These are phyloP conservation scores for Sedum album DNA, from an alignment of 164 flowering plant species.

Conservation along the genomic window DNA sequence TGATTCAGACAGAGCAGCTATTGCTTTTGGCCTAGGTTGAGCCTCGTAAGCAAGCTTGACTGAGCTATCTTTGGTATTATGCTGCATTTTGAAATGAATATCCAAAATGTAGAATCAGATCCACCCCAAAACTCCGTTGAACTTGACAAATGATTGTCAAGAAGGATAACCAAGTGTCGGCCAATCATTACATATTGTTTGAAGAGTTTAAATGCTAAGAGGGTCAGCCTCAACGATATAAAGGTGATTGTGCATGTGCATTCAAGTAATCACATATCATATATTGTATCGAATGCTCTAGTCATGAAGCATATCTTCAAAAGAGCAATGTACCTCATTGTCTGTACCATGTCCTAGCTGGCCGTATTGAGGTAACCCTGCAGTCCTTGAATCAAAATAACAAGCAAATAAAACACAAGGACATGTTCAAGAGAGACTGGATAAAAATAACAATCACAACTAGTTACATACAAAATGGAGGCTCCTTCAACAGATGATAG, in stretches of 20 bases:
- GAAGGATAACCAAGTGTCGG: background rate
- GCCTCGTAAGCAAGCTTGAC: slow-evolving; percentile 90
- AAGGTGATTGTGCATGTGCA: background rate
- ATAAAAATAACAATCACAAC: background rate
- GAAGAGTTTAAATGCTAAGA: background rate
- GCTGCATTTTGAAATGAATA: slow-evolving; percentile 38
- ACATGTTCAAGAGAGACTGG: no score
- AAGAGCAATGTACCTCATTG: slow-evolving; percentile 58
- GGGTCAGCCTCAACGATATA: background rate
- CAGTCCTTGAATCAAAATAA: slow-evolving; percentile 17
- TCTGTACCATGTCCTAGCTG: slow-evolving; percentile 96
- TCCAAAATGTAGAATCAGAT: background rate
- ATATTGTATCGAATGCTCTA: background rate
- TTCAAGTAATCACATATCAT: background rate
- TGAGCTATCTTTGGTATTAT: slow-evolving; percentile 88
- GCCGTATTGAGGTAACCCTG: slow-evolving; percentile 86
- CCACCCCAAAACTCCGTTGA: background rate
- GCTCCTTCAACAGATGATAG: slow-evolving; percentile 79
- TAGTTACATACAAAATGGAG: slow-evolving; percentile 71
- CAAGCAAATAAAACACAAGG: slow-evolving; percentile 5
- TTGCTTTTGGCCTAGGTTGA: slow-evolving; percentile 88
- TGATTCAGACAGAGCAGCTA: slow-evolving; percentile 63
- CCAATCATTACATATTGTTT: background rate
- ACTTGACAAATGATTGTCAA: no score
- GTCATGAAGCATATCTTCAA: background rate